Base-by-base conservation (phyloP, 2,329 filamentous ascomycete genomes). In the Didymella exigua region DNA sequence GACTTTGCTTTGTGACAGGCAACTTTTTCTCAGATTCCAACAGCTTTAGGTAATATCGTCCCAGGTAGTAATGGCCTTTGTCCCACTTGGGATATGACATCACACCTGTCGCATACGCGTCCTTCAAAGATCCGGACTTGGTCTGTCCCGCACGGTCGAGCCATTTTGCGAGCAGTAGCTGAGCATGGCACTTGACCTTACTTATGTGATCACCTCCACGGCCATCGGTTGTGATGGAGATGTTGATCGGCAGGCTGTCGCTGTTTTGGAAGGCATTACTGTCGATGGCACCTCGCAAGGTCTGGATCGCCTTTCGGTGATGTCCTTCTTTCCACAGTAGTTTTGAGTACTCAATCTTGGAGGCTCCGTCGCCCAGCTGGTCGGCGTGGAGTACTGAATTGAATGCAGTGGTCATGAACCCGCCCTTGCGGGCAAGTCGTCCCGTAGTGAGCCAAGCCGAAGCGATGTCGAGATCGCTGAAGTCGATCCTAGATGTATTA, bases 11-110 rank as follows among this genome's bases (percentile, higher is more conserved):
- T 24, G 88, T 85, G 16, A 85, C 80, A 31, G 89, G 87, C 47
- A 96, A 84, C 2, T 84, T 80, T 74, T 91, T 93, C 73, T 98
- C 92, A 0, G 91, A 90, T 67, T 98, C 93, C 3, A 97, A 80
- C 4, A 98, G 84, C 75, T 97, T 99, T 73, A 96, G 96, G 82
- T 99, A 99, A 75, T 98, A 92, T 41, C 93, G 91, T 5, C 95
- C 95, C 9, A 99, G 84, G 73, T 97, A 96, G 73, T 98, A 99
- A 71, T 98, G 93, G 0, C 91, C 93, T 75, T 97, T 98, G 72
- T 99, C 95, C 93, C 93, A 99, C 46, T 86, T 86, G 5, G 81
- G 77, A 59, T 74, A 78, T 2, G 85, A 86, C 69, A 84, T 87
- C n/a, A 89, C 85, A 1, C 93, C 93, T 62, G 89, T 85, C 59